A percentile compares a stretch with the other conserved stretches of the same genome.
Conservation (phyloP, 2,329 filamentous ascomycete species). For the Sclerotinia trifoliorum region DNA sequence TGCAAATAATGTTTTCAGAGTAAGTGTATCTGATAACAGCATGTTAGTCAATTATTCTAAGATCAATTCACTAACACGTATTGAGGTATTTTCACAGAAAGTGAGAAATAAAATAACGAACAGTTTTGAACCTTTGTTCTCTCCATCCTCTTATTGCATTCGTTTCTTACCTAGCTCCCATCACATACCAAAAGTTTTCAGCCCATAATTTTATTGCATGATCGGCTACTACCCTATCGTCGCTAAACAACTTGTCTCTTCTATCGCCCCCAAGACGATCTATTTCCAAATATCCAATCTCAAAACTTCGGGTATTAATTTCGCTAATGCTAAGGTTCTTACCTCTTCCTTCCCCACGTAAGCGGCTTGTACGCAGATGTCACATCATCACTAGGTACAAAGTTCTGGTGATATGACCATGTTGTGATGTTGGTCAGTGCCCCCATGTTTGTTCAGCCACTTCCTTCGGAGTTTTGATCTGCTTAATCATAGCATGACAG, state of each 20-base stretch:
- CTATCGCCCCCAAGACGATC: slow-evolving; percentile 1
- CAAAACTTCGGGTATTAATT: slow-evolving; percentile 4
- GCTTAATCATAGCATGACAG: slow-evolving; percentile 13
- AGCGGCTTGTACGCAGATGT: neutral
- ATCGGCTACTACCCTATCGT: neutral
- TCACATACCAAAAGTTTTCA: neutral
- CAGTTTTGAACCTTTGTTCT: neutral
- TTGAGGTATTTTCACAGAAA: neutral
- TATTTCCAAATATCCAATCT: slow-evolving; percentile 5
- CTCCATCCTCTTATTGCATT: neutral
- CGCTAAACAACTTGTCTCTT: neutral
- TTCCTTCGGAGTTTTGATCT: neutral
- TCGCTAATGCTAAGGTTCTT: slow-evolving; percentile 5
- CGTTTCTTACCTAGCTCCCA: neutral
- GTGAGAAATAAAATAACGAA: neutral
- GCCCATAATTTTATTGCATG: neutral
- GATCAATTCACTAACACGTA: neutral
- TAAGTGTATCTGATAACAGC: neutral
- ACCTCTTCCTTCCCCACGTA: neutral
- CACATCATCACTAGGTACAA: slow-evolving; percentile 1
- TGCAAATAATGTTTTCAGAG: neutral
- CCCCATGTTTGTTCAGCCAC: slow-evolving; percentile 5
- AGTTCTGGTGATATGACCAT: neutral
- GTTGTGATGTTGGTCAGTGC: neutral
- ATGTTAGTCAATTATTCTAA: neutral